A percentile compares a stretch with the other conserved stretches of the same genome.
Evolutionary conservation across 2,329 filamentous ascomycete species (phyloP).

Genomic region (Acrocalymma vagum): DNA sequence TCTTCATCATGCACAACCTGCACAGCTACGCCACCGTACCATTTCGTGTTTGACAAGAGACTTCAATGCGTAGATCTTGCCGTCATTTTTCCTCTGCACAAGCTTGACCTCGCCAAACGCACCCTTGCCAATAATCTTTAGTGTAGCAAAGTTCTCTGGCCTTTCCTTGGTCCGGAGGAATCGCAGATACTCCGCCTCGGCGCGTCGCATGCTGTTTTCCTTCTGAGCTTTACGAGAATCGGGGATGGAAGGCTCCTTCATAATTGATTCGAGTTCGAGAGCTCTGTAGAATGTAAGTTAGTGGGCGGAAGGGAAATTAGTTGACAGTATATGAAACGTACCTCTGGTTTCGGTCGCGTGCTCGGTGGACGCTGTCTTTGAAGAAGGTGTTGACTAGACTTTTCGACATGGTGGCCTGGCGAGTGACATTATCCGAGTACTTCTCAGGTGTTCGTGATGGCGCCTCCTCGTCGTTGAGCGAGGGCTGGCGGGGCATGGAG

Average conservation of each 20-base stretch:
- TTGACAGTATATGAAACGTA: slow-evolving; percentile 60
- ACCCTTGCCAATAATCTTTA: slow-evolving; percentile 99
- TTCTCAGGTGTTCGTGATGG: slow-evolving; percentile 83
- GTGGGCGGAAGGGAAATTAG: slow-evolving; percentile 1
- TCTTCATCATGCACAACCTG: neutral
- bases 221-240: slow-evolving; percentile 83
- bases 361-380: slow-evolving; percentile 97
- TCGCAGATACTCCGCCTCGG: slow-evolving; percentile 90
- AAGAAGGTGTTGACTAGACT: slow-evolving; percentile 82
- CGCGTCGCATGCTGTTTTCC: slow-evolving; percentile 82
- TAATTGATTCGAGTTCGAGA: slow-evolving; percentile 87
- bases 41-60: slow-evolving; percentile 98
- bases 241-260: slow-evolving; percentile 78
- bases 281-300: slow-evolving; percentile 67
- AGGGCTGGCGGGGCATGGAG: slow-evolving; percentile 69
- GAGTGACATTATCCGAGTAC: slow-evolving; percentile 86
- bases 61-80: slow-evolving; percentile 98
- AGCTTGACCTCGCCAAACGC: slow-evolving; percentile 98
- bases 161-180: slow-evolving; percentile 94
- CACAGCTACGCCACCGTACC: slow-evolving; percentile 51
- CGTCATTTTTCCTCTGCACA: slow-evolving; percentile 94
- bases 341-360: slow-evolving; percentile 94
- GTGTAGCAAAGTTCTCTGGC: slow-evolving; percentile 91
- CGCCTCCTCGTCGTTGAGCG: slow-evolving; percentile 69
- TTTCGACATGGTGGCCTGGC: slow-evolving; percentile 72